These are phyloP conservation scores for Didymosphaeria variabile DNA, from an alignment of 2,329 filamentous ascomycete species.

Conservation along the genomic window DNA sequence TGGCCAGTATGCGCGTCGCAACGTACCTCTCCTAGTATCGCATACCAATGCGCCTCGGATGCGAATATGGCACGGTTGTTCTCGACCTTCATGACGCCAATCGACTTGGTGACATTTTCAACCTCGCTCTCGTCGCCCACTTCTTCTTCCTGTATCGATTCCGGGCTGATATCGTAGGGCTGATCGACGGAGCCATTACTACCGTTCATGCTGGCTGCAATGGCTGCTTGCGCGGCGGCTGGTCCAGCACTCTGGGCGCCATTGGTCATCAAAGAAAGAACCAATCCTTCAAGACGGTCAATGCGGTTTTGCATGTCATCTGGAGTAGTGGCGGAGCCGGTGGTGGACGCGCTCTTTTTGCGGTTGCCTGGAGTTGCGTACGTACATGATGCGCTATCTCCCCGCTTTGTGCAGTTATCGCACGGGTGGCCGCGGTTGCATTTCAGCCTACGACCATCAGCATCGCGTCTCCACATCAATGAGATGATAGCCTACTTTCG, in stretches of 20 bases:
- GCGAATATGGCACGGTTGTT: conserved; percentile 59
- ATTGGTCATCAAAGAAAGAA: conserved; percentile 93
- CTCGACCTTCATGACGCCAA: conserved; percentile 63
- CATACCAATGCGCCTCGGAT: conserved; percentile 63
- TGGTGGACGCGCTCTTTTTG: conserved; percentile 71
- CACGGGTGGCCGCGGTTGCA: conserved; percentile 92
- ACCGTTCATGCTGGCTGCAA: conserved; percentile 55
- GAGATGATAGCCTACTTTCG: conserved; percentile 73
- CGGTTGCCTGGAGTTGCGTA: conserved; percentile 76
- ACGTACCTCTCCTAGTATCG: conserved; percentile 58
- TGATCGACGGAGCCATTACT: conserved; percentile 51
- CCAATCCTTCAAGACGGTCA: conserved; percentile 90
- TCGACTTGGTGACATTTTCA: conserved; percentile 59
- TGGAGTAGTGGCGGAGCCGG: conserved; percentile 69
- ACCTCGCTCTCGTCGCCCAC: conserved; percentile 71
- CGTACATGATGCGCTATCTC: conserved; percentile 80
- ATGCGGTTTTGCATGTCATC: conserved; percentile 99
- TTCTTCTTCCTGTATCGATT: conserved; percentile 62
- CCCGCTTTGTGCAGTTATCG: conserved; percentile 92
- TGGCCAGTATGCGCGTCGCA: background rate
- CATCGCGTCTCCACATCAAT: background rate
- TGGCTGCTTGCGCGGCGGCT: conserved; percentile 66
- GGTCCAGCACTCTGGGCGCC: conserved; percentile 71
- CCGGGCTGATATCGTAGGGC: conserved; percentile 65
- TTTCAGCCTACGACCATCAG: conserved; percentile 69